These are phyloP conservation scores for Lojkania enalia DNA, from an alignment of 2,329 filamentous ascomycete genomes.

Conservation along the genomic window DNA sequence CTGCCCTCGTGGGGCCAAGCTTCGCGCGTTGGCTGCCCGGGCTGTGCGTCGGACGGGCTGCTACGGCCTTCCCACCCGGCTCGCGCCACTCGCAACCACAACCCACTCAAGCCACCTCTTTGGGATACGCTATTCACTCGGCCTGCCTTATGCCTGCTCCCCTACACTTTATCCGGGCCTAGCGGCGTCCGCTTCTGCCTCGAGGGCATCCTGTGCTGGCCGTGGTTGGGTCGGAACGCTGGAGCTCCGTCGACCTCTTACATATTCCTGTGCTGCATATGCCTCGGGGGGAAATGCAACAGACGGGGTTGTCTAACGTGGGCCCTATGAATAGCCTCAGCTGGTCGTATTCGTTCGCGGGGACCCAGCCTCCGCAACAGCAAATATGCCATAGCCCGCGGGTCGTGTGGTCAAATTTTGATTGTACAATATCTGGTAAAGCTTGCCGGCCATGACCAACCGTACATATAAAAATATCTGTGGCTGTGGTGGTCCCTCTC, in stretches of 20 bases:
- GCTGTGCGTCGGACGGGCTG: neutral
- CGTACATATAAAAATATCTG: constrained; percentile 2
- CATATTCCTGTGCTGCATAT: too few relatives aligned
- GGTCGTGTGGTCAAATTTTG: too few relatives aligned
- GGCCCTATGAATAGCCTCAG: constrained; percentile 14
- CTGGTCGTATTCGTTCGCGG: constrained; percentile 5
- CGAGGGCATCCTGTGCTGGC: too few relatives aligned
- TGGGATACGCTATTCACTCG: constrained; percentile 9
- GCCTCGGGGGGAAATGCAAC: too few relatives aligned
- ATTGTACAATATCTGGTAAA: constrained; percentile 4
- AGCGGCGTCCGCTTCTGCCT: constrained; percentile 1
- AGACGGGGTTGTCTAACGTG: constrained; percentile 5
- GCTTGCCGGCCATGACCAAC: constrained; percentile 6
- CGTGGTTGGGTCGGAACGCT: too few relatives aligned
- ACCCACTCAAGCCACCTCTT: constrained; percentile 12
- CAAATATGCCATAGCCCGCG: too few relatives aligned
- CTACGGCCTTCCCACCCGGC: too few relatives aligned
- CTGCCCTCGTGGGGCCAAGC: constrained; percentile 4
- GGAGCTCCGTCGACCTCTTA: too few relatives aligned
- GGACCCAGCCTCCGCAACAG: too few relatives aligned
- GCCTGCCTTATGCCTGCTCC: too few relatives aligned
- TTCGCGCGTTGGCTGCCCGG: neutral
- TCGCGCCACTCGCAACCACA: too few relatives aligned
- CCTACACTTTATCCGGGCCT: constrained; percentile 19
- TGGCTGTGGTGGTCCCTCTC: too few relatives aligned